A percentile compares a stretch with the other conserved stretches of the same genome.
phyloP scores from a whole-genome alignment of 306 rosid species.

The Boehmeria nivea region DNA sequence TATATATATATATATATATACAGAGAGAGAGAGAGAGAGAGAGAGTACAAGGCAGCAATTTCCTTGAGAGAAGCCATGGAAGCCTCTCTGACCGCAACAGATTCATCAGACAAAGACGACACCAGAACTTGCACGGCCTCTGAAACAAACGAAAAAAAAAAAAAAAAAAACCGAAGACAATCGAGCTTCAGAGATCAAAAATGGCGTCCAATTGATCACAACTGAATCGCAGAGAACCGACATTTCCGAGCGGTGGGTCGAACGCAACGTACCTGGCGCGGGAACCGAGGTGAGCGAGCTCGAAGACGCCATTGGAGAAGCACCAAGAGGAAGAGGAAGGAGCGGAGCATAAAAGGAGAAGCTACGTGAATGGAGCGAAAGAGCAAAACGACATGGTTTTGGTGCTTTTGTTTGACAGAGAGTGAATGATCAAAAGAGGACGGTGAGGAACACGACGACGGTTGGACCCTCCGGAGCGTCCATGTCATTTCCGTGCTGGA shows the following conservation, averaged over 20 bases:
- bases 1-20: neutral
- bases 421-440: slow-evolving; percentile 2
- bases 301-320: slow-evolving; percentile 63
- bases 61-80: slow-evolving; percentile 81
- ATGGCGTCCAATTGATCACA: neutral
- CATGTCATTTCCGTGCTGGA: neutral
- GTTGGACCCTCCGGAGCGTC: no score
- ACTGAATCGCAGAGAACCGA: neutral
- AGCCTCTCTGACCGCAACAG: slow-evolving; percentile 64
- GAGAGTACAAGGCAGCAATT: slow-evolving; percentile 57
- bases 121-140: slow-evolving; percentile 93
- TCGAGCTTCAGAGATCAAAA: slow-evolving; percentile 7
- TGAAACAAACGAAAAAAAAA: slow-evolving; percentile 30
- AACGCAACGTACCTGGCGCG: slow-evolving; percentile 60
- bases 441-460: slow-evolving; percentile 8
- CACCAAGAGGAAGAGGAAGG: neutral
- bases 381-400: neutral
- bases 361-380: neutral
- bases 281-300: slow-evolving; percentile 49
- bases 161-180: neutral
- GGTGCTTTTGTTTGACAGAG: neutral
- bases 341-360: neutral
- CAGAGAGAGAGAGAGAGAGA: slow-evolving; percentile 8
- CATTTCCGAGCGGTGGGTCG: slow-evolving; percentile 1
- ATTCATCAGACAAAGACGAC: slow-evolving; percentile 72